Percentiles rank a stretch among this genome's conserved stretches.
Conservation (phyloP, 225 moss, liverwort and hornwort genomes). For the Ulota crispa region DNA sequence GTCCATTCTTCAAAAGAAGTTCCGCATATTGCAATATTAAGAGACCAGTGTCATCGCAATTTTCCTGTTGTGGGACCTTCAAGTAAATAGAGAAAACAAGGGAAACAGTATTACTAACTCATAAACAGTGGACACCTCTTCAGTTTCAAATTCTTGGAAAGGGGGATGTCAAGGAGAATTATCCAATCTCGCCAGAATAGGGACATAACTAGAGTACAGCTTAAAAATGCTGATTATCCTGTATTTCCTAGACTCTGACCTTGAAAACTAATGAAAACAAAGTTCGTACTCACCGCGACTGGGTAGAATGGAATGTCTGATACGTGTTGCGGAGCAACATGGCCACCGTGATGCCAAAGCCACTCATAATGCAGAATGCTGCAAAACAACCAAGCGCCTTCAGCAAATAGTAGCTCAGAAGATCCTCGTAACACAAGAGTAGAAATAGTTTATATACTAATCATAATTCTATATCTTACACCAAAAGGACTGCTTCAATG, state of each 20-base stretch:
- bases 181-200: neutral
- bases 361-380: slow-evolving; percentile 40
- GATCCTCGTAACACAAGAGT: neutral
- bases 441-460: neutral
- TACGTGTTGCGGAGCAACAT: slow-evolving; percentile 23
- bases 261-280: neutral
- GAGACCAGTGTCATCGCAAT: slow-evolving; percentile 30
- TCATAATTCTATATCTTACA: neutral
- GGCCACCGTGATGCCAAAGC: slow-evolving; percentile 33
- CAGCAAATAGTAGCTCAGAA: slow-evolving; percentile 15
- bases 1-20: slow-evolving; percentile 33
- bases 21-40: slow-evolving; percentile 37
- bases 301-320: slow-evolving; percentile 40
- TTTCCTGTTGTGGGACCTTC: slow-evolving; percentile 45
- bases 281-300: slow-evolving; percentile 13
- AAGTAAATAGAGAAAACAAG: slow-evolving; percentile 2
- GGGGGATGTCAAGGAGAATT: neutral
- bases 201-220: neutral
- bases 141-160: neutral
- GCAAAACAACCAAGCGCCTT: slow-evolving; percentile 24
- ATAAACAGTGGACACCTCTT: neutral
- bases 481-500: slow-evolving; percentile 4
- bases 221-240: neutral
- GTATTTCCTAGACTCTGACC: neutral
- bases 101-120: neutral